phyloP scores from a whole-genome alignment of 768 basidiomycete genomes.

The Boletus pseudo-olivaceus region DNA sequence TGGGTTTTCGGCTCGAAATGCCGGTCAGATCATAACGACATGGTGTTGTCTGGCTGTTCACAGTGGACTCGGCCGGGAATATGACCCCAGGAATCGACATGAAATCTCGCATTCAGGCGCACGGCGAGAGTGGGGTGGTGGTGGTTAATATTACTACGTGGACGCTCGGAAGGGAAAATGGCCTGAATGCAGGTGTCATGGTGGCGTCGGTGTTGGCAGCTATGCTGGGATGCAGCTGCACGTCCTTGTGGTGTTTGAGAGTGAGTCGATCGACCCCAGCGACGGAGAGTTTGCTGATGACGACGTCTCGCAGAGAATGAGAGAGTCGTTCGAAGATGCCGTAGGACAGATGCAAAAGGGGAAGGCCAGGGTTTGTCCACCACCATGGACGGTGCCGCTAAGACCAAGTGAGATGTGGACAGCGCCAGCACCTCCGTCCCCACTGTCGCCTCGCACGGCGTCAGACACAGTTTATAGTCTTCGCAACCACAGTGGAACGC shows the following conservation, averaged over 20 bases:
- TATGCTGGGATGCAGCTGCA: slow-evolving; percentile 56
- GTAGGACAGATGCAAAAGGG: neutral
- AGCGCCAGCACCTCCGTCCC: slow-evolving; percentile 2
- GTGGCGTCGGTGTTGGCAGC: slow-evolving; percentile 68
- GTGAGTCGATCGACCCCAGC: slow-evolving; percentile 38
- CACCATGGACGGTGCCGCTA: neutral
- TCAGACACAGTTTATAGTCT: slow-evolving; percentile 5
- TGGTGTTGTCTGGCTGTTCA: neutral
- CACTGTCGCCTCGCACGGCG: slow-evolving; percentile 5
- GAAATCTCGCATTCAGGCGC: neutral
- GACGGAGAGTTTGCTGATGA: slow-evolving; percentile 3
- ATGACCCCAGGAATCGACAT: neutral
- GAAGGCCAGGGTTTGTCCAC: neutral
- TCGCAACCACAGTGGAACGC: neutral
- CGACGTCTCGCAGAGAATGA: slow-evolving; percentile 3
- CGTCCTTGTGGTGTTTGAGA: slow-evolving; percentile 69
- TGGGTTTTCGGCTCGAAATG: neutral
- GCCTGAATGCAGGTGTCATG: slow-evolving; percentile 61
- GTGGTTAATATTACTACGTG: slow-evolving; percentile 9
- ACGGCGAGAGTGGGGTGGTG: slow-evolving; percentile 1
- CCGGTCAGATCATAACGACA: slow-evolving; percentile 3
- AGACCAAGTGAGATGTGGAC: neutral
- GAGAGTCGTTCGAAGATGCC: neutral
- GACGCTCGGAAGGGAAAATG: neutral
- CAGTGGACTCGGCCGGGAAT: slow-evolving; percentile 2